Percentiles rank a stretch among this genome's conserved stretches.
phyloP scores from a whole-genome alignment of 768 basidiomycete genomes.

The Cystobasidium ongulense region DNA sequence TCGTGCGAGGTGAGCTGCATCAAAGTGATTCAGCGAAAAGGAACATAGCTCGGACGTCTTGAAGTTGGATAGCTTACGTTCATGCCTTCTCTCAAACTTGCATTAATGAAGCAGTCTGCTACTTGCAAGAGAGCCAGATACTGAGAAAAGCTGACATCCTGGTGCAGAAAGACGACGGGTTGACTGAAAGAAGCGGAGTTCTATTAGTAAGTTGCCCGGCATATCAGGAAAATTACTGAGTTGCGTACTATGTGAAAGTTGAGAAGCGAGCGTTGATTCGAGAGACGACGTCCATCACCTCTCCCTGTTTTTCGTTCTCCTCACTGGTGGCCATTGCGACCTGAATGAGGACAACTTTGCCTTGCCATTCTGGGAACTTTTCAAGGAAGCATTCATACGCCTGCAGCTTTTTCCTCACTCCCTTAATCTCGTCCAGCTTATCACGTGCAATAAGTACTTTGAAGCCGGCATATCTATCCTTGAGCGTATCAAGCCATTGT shows the following conservation, averaged over 20 bases:
- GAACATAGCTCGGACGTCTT: no score
- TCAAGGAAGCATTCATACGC: constrained; percentile 77
- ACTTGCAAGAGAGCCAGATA: constrained; percentile 72
- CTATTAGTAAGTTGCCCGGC: neutral
- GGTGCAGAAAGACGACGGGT: constrained; percentile 31
- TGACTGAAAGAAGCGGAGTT: neutral
- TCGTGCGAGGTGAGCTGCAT: constrained; percentile 43
- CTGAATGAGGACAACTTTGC: constrained; percentile 72
- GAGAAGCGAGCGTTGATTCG: constrained; percentile 76
- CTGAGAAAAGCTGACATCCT: constrained; percentile 55
- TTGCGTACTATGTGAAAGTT: constrained; percentile 44
- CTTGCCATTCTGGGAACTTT: constrained; percentile 67
- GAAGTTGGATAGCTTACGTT: no score
- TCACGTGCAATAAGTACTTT: constrained; percentile 80
- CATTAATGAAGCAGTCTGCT: constrained; percentile 76
- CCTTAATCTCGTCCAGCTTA: constrained; percentile 78
- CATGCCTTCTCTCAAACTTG: constrained; percentile 80
- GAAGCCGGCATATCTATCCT: constrained; percentile 73
- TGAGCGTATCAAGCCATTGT: constrained; percentile 72
- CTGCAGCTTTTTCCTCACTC: constrained; percentile 57
- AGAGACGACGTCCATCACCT: constrained; percentile 65
- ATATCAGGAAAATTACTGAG: neutral
- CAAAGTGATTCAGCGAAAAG: constrained; percentile 64
- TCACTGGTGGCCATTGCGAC: constrained; percentile 76
- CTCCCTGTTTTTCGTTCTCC: constrained; percentile 63